Base-by-base conservation (phyloP, 208 protist genomes). In the Leishmania turanica region DNA sequence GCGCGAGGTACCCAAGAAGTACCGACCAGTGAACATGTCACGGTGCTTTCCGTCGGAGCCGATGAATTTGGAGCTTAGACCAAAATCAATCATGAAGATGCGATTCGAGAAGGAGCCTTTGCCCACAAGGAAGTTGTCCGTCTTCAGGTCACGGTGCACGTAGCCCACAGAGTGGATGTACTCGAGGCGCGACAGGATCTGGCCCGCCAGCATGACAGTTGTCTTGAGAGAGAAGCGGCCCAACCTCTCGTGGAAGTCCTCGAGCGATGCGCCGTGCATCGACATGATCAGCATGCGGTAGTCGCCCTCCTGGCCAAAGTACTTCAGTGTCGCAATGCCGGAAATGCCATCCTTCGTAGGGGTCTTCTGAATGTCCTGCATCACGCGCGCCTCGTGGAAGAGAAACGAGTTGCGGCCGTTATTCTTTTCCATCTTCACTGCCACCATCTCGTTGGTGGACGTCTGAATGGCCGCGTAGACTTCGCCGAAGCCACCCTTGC, bases 251-350 rank as follows among this genome's bases (percentile, higher is more conserved):
- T 92, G 90, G 15, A 96, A 83, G 88, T 99, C 98, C 81, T 99
- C 99, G 11, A 99, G 90, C 64, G 96, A 99, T 47, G 98, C 97
- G 0, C 99, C 99, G 2, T 99, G 94, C 34, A 99, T 84, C 51
- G 99, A 99, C 93, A 99, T 99, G 65, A 99, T 98, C 84, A 99
- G 96, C 49, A 99, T 98, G 82, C 99, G 99, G 87, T 99, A 99
- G 73, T 99, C 96, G 17, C 98, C 98, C 81, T 99, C 99, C 58
- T 98, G 83, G 6, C 99, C 99, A 91, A 97, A 99, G 84, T 98
- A 99, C 80, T 96, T 97, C 8, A 99, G 92, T 60, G 90, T 93
- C 0, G 99, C 98, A 51, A 99, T 98, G 66, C 99, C 99, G 19
- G 87, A 81, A 34, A 89, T 77, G 69, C 86, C 88, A 45, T 89